Conservation (phyloP, 75 land plant species). For the Pseudotsuga menziesii region DNA sequence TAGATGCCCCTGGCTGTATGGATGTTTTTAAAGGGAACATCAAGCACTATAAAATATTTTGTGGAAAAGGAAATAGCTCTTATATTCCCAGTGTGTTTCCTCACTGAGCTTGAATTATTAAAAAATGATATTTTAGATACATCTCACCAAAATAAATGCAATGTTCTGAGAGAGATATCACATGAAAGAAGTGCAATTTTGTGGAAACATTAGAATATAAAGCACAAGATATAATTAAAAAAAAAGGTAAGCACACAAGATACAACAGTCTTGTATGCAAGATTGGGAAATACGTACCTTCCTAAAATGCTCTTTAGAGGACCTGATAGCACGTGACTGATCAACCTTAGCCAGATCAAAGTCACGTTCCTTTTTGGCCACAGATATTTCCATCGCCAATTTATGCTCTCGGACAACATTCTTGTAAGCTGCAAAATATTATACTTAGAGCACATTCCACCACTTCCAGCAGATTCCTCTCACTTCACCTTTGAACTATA, state of each 20-base stretch:
- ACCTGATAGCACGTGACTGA: constrained; percentile 57
- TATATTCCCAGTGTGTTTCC: neutral
- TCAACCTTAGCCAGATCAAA: constrained; percentile 83
- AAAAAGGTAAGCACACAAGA: neutral
- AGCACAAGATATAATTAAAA: neutral
- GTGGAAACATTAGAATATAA: neutral
- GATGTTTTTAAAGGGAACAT: no score
- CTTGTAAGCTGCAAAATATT: constrained; percentile 59
- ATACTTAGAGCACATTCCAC: neutral
- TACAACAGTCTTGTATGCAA: neutral
- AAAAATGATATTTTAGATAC: neutral
- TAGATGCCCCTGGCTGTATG: no score
- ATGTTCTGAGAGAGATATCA: neutral
- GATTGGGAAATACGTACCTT: constrained; percentile 43
- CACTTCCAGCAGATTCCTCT: neutral
- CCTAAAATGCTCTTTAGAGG: constrained; percentile 59
- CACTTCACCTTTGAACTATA: neutral
- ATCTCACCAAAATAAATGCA: neutral
- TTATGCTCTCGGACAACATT: constrained; percentile 79
- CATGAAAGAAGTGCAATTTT: neutral
- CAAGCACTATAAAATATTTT: no score
- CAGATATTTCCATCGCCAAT: constrained; percentile 78
- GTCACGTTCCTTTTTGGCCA: constrained; percentile 87
- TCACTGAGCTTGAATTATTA: neutral
- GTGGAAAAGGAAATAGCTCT: neutral